Evolutionary conservation across 139 green algal genomes (phyloP), one percentile per base, ranked within the genome.

Genomic region (Chlamydomonas eustigma): DNA sequence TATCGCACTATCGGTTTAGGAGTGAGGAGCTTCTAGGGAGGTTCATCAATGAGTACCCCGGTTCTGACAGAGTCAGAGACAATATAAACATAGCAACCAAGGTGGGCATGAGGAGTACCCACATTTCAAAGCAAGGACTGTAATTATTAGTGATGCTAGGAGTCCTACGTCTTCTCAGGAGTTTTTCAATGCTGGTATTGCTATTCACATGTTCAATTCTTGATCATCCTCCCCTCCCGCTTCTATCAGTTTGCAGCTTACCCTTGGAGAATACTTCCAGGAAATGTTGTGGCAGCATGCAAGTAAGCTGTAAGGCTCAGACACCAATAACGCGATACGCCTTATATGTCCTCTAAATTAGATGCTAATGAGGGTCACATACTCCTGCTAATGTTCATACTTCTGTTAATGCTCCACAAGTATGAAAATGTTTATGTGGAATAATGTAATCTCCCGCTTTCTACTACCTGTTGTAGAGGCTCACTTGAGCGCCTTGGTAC

Each of bases 191-290:
- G n/a, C n/a, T n/a, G n/a, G n/a, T n/a, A n/a, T n/a, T n/a, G n/a
- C n/a, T n/a, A n/a, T n/a, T 2, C 35, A 63, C 22, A 63, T 12
- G 71, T 69, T 25, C 70, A 71, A 4, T 37, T n/a, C 25, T 58
- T 82, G 31, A 36, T 96, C 25, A 78, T 86, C 51, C 83, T 96
- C 3, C 91, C 90, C 24, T 94, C 90, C 39, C 95, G n/a, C n/a
- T 58, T 12, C 44, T 58, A 28, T 12, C 44, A 97, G 85, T 84
- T 96, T 73, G 91, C 91, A 0, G 85, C 91, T 2, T 96, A 96
- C 67, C 92, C 92, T 30, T 96, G 92, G 92, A 84, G 82, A 2
- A 64, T 89, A 24, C 52, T 87, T 33, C 84, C 81, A 3, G 65
- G 73, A 39, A 73, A 36, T 50, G 66, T 71, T n/a, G 84, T 86